phyloP scores from a whole-genome alignment of 345 rosid genomes.

The Xanthoceras sorbifolium region DNA sequence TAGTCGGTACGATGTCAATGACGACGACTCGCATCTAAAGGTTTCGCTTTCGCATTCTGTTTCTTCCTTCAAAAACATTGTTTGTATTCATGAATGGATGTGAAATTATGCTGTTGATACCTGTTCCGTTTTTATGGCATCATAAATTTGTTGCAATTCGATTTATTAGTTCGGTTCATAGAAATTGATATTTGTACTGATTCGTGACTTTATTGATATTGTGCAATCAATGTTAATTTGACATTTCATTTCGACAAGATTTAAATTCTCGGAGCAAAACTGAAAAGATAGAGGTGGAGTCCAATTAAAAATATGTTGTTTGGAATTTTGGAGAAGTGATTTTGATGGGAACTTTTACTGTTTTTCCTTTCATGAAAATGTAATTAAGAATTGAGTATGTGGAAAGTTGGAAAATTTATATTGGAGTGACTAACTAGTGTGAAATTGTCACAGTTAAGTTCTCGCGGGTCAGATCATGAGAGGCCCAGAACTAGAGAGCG shows the following conservation, averaged over 20 bases:
- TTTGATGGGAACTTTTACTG: background rate
- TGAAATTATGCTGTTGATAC: background rate
- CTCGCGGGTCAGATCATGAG: conserved; percentile 23
- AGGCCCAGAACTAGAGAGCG: conserved; percentile 25
- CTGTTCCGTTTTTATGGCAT: background rate
- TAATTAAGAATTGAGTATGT: background rate
- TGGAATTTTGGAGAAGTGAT: background rate
- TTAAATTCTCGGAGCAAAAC: background rate
- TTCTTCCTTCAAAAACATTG: background rate
- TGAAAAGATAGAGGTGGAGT: background rate
- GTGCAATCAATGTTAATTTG: background rate
- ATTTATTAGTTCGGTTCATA: background rate
- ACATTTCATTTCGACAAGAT: background rate
- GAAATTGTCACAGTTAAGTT: conserved; percentile 9
- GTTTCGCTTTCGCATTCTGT: background rate
- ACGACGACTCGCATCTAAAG: conserved; percentile 17
- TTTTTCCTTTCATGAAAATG: background rate
- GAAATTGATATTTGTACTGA: background rate
- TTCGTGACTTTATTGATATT: background rate
- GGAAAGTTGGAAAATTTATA: background rate
- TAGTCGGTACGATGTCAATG: background rate
- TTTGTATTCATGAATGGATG: background rate
- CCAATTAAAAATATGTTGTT: background rate
- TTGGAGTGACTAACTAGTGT: conserved; percentile 11
- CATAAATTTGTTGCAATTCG: background rate